These are phyloP conservation scores for Marasmius oreades DNA, from an alignment of 1,284 basidiomycete species.

Conservation along the genomic window DNA sequence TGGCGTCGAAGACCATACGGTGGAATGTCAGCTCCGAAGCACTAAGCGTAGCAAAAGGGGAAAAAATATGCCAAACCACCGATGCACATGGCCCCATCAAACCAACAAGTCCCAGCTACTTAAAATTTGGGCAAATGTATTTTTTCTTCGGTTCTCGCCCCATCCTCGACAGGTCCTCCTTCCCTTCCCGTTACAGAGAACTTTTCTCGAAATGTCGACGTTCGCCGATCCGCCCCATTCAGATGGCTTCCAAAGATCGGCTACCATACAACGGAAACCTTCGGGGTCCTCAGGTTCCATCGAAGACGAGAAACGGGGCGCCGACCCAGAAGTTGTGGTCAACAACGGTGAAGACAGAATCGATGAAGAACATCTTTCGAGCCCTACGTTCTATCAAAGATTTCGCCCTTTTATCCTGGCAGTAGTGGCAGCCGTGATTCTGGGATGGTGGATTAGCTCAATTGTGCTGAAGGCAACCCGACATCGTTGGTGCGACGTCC, in stretches of 20 bases:
- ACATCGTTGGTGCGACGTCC: slow-evolving; percentile 61
- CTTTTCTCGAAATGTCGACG: slow-evolving; percentile 3
- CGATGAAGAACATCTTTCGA: slow-evolving; percentile 2
- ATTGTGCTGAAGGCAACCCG: slow-evolving; percentile 66
- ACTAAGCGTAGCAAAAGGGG: too few species aligned
- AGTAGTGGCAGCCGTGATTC: slow-evolving; percentile 54
- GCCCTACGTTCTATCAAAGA: slow-evolving; percentile 16
- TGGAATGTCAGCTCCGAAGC: too few species aligned
- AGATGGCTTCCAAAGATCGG: not conserved
- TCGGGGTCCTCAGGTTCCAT: slow-evolving; percentile 6
- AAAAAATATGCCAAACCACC: not conserved
- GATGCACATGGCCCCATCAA: not conserved
- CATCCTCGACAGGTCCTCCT: not conserved
- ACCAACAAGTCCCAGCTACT: not conserved
- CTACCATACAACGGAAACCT: not conserved
- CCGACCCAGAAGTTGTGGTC: not conserved
- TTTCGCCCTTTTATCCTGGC: slow-evolving; percentile 45
- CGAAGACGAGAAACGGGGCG: slow-evolving; percentile 8
- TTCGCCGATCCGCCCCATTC: slow-evolving; percentile 4
- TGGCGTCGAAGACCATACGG: too few species aligned
- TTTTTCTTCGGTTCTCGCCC: not conserved
- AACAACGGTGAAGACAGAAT: slow-evolving; percentile 3
- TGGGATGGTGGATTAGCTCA: slow-evolving; percentile 81
- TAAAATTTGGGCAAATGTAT: not conserved
- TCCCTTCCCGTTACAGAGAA: not conserved